phyloP scores from a whole-genome alignment of 2,329 filamentous ascomycete species.

The Diaporthe citri region DNA sequence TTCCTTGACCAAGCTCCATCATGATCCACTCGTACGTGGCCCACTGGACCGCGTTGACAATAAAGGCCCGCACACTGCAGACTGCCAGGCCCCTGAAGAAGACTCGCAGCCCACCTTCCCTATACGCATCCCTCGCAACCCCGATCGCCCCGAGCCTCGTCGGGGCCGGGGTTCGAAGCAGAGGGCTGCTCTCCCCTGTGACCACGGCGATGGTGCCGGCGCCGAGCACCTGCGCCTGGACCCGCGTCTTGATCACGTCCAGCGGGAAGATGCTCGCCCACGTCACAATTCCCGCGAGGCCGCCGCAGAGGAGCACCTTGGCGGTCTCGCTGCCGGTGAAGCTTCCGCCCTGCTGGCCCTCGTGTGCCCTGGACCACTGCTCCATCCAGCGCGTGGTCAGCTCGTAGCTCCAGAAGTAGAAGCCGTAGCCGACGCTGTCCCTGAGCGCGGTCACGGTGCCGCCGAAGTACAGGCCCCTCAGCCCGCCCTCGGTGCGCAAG shows the following conservation, averaged over 20 bases:
- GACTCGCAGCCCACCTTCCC: conserved; percentile 68
- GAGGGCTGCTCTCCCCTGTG: conserved; percentile 46
- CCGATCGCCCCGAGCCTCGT: conserved; percentile 67
- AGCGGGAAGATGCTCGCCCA: conserved; percentile 94
- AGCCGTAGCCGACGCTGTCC: conserved; percentile 94
- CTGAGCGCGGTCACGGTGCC: conserved; percentile 84
- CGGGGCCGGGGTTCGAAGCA: conserved; percentile 43
- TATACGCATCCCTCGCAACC: conserved; percentile 76
- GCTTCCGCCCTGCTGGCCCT: background rate
- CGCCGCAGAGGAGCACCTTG: conserved; percentile 84
- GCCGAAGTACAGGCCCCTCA: conserved; percentile 83
- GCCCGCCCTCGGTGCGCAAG: conserved; percentile 65
- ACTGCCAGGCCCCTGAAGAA: conserved; percentile 83
- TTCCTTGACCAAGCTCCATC: conserved; percentile 62
- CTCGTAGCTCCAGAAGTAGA: conserved; percentile 97
- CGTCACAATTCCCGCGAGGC: conserved; percentile 86
- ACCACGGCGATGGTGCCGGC: conserved; percentile 39
- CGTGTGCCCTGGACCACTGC: background rate
- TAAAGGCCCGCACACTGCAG: conserved; percentile 87
- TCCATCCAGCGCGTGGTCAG: conserved; percentile 73
- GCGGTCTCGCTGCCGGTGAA: conserved; percentile 60
- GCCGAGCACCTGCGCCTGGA: conserved; percentile 77
- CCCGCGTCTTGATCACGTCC: conserved; percentile 90
- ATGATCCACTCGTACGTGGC: conserved; percentile 92
- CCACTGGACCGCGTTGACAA: conserved; percentile 96